A percentile compares a stretch with the other conserved stretches of the same genome.
These are phyloP conservation scores for Amaranthus palmeri DNA, from an alignment of 148 eudicot species.

Conservation along the genomic window DNA sequence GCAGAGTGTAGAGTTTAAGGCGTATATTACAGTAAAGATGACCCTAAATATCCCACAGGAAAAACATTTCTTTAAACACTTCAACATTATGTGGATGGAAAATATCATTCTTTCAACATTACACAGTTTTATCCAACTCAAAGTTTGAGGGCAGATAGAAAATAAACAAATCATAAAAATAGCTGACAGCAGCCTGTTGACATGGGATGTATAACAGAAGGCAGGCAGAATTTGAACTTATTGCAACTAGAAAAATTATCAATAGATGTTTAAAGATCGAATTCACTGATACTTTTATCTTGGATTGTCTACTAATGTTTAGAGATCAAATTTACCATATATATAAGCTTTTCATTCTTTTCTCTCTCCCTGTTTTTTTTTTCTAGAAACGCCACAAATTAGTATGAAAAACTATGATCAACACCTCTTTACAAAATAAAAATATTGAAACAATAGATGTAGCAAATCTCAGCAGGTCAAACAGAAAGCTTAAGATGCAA, in stretches of 20 bases:
- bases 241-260: too few relatives aligned
- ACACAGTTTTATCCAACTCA: background rate
- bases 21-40: background rate
- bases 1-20: background rate
- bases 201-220: too few relatives aligned
- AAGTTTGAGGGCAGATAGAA: background rate
- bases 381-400: too few relatives aligned
- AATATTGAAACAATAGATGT: background rate
- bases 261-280: background rate
- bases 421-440: too few relatives aligned
- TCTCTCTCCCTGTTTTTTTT: too few relatives aligned
- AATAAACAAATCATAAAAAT: background rate
- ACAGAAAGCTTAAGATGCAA: background rate
- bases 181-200: background rate
- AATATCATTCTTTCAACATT: background rate
- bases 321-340: too few relatives aligned
- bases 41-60: background rate
- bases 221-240: slow-evolving; percentile 6
- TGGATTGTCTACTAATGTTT: too few relatives aligned
- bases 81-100: background rate
- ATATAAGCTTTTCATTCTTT: too few relatives aligned
- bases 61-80: background rate
- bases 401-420: too few relatives aligned
- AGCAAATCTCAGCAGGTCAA: background rate
- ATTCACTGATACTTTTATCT: too few relatives aligned